phyloP scores from a whole-genome alignment of 805 yeast genomes.

The Blastobotrys americana region DNA sequence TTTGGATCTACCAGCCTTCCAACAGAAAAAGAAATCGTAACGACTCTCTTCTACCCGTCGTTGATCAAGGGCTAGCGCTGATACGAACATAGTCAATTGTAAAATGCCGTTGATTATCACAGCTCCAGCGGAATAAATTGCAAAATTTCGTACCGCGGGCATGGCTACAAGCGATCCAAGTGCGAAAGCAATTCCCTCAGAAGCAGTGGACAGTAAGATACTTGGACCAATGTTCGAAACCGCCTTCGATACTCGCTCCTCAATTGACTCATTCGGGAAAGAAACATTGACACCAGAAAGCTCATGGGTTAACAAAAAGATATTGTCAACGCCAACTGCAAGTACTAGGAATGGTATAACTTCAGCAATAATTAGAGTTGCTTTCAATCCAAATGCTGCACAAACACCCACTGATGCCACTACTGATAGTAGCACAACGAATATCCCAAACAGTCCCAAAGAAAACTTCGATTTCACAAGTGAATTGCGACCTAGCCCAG shows the following conservation, averaged over 20 bases:
- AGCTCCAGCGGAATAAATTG: constrained; percentile 83
- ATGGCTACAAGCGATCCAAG: constrained; percentile 76
- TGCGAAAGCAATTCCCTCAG: constrained; percentile 73
- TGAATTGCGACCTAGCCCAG: constrained; percentile 31
- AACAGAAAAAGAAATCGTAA: constrained; percentile 56
- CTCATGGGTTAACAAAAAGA: constrained; percentile 79
- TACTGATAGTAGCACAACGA: constrained; percentile 75
- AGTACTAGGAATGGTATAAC: constrained; percentile 89
- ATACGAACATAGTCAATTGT: constrained; percentile 75
- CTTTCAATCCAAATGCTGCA: constrained; percentile 66
- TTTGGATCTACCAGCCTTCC: constrained; percentile 25
- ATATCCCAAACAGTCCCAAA: constrained; percentile 77
- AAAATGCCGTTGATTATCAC: constrained; percentile 65
- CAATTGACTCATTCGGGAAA: constrained; percentile 42
- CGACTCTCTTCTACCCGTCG: constrained; percentile 49
- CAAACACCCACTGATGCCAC: constrained; percentile 76
- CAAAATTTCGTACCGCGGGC: constrained; percentile 96
- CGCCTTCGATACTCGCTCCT: constrained; percentile 55
- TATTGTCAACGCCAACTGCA: constrained; percentile 95
- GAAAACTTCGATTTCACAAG: constrained; percentile 52
- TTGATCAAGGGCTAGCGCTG: constrained; percentile 64
- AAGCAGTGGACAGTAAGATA: constrained; percentile 64
- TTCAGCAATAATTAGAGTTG: constrained; percentile 90
- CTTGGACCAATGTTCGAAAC: constrained; percentile 80
- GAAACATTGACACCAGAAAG: constrained; percentile 47